phyloP scores from a whole-genome alignment of 345 rosid genomes.

The sweet orange (Citrus sinensis) region DVS_A1.0 CM039163.1:8254501-8255000 shows the following conservation, averaged over 20 bases:
- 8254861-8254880: conserved; percentile 82
- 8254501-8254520: not conserved
- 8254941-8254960: conserved; percentile 55
- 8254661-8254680: conserved; percentile 45
- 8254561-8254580: too few relatives aligned
- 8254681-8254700: conserved; percentile 65
- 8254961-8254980: conserved; percentile 79
- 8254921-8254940: conserved; percentile 77
- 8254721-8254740: conserved; percentile 88
- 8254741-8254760: conserved; percentile 66
- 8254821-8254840: conserved; percentile 74
- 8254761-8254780: conserved; percentile 64
- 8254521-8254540: not conserved
- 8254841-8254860: conserved; percentile 80
- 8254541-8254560: not conserved
- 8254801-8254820: conserved; percentile 60
- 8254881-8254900: conserved; percentile 72
- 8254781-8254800: conserved; percentile 69
- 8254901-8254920: conserved; percentile 69
- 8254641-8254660: conserved; percentile 55
- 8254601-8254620: too few relatives aligned
- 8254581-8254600: too few relatives aligned
- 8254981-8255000: conserved; percentile 70
- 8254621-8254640: not conserved
- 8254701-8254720: conserved; percentile 95